Evolutionary conservation across 1,284 basidiomycete genomes (phyloP).

Genomic region (Omphalotus olearius): DNA sequence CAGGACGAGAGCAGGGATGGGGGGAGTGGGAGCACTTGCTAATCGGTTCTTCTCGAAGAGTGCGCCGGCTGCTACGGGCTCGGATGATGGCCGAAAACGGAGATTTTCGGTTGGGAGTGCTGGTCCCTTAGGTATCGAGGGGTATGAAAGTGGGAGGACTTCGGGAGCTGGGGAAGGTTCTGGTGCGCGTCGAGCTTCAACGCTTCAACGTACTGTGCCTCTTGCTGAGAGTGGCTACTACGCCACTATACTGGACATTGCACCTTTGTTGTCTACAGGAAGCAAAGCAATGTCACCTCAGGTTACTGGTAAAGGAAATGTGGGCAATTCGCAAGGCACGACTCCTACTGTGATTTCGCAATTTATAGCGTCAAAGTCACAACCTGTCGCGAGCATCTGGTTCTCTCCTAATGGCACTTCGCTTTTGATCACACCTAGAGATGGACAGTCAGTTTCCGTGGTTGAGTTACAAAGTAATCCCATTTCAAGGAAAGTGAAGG

Average conservation of each 20-base stretch:
- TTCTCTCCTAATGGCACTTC: constrained; percentile 61
- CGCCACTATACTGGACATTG: constrained; percentile 55
- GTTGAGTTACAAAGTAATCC: constrained; percentile 45
- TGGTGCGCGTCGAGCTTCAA: constrained; percentile 5
- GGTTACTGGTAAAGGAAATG: too few species aligned
- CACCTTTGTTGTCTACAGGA: constrained; percentile 27
- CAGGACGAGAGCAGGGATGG: constrained; percentile 4
- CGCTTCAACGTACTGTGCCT: constrained; percentile 22
- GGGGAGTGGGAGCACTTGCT: constrained; percentile 18
- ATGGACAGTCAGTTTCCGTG: constrained; percentile 59
- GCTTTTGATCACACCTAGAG: constrained; percentile 51
- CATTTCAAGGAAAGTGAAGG: constrained; percentile 3
- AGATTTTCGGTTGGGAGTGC: constrained; percentile 2
- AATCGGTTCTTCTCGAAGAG: constrained; percentile 56
- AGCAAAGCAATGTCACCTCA: too few species aligned
- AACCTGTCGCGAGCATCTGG: constrained; percentile 46
- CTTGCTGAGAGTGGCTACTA: constrained; percentile 31
- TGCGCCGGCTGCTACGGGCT: constrained; percentile 45
- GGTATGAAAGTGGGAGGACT: constrained; percentile 6
- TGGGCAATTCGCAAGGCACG: too few species aligned
- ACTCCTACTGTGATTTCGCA: constrained; percentile 36
- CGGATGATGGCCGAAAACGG: constrained; percentile 5
- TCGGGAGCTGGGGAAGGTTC: constrained; percentile 1
- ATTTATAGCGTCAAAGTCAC: constrained; percentile 42
- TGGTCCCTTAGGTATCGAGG: constrained; percentile 13